Percentiles rank a stretch among this genome's conserved stretches.
Evolutionary conservation across 371 early-diverging fungal genomes (phyloP).

Genomic region (Basidiobolus meristosporus): DNA sequence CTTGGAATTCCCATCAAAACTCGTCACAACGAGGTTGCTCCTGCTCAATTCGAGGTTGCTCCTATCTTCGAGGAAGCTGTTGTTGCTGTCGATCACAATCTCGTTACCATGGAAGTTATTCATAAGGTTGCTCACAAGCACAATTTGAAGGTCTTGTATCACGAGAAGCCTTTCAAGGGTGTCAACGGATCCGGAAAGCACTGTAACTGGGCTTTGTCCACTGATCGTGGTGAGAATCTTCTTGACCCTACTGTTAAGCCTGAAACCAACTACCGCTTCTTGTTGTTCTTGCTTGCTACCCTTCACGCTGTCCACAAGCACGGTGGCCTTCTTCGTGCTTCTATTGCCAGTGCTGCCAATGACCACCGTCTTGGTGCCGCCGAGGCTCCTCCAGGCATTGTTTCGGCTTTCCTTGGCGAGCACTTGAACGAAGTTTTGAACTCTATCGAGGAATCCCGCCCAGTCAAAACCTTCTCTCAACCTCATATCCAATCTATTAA

Average conservation of each 20-base stretch:
- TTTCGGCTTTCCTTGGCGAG: slow-evolving; percentile 90
- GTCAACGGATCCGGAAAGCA: too few relatives aligned
- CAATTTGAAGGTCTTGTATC: slow-evolving; percentile 90
- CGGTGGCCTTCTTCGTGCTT: slow-evolving; percentile 71
- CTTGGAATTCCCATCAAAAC: slow-evolving; percentile 97
- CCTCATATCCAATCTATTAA: slow-evolving; percentile 73
- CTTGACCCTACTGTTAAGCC: slow-evolving; percentile 83
- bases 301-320: slow-evolving; percentile 82
- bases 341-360: slow-evolving; percentile 84
- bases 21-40: slow-evolving; percentile 98
- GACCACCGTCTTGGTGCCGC: slow-evolving; percentile 95
- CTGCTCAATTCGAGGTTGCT: slow-evolving; percentile 93
- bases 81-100: slow-evolving; percentile 96
- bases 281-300: slow-evolving; percentile 76
- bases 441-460: slow-evolving; percentile 71
- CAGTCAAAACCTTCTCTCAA: slow-evolving; percentile 59
- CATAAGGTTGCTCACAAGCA: slow-evolving; percentile 93
- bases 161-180: slow-evolving; percentile 98
- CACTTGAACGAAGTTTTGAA: slow-evolving; percentile 85
- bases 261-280: slow-evolving; percentile 91
- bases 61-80: slow-evolving; percentile 94
- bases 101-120: slow-evolving; percentile 90
- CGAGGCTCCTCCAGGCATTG: slow-evolving; percentile 95
- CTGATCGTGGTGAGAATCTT: slow-evolving; percentile 86
- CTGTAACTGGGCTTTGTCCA: slow-evolving; percentile 96